These are phyloP conservation scores for Cucurbitaria berberidis DNA, from an alignment of 2,329 filamentous ascomycete genomes.

Conservation along the genomic window DNA sequence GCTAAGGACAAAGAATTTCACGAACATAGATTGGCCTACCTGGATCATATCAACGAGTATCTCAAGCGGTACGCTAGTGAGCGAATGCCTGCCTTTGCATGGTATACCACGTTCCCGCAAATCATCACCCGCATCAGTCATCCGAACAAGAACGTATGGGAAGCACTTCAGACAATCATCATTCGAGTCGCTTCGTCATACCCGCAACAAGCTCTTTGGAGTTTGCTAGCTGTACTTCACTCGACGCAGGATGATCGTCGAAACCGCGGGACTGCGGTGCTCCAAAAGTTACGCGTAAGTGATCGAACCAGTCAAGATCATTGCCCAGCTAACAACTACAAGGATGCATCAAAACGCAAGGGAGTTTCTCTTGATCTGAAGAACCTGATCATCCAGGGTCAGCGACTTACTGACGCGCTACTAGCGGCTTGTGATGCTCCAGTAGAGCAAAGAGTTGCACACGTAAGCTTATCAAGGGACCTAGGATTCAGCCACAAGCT, in stretches of 20 bases:
- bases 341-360: conserved; percentile 62
- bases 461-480: conserved; percentile 78
- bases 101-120: conserved; percentile 85
- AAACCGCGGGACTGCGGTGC: conserved; percentile 55
- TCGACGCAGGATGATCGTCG: conserved; percentile 75
- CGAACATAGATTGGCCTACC: conserved; percentile 35
- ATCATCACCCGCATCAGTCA: conserved; percentile 96
- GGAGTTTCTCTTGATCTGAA: conserved; percentile 68
- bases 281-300: conserved; percentile 50
- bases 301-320: conserved; percentile 4
- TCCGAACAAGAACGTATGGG: conserved; percentile 77
- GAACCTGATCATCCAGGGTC: conserved; percentile 75
- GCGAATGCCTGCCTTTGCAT: conserved; percentile 75
- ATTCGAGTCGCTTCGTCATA: conserved; percentile 84
- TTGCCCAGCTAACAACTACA: conserved; percentile 42
- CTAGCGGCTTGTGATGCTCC: conserved; percentile 80
- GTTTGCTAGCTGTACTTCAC: conserved; percentile 83
- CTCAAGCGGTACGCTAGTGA: conserved; percentile 76
- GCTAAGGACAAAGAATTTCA: conserved; percentile 39
- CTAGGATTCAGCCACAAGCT: conserved; percentile 83
- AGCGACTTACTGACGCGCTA: conserved; percentile 82
- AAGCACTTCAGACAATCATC: conserved; percentile 78
- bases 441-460: conserved; percentile 71
- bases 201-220: conserved; percentile 92
- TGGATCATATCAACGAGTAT: conserved; percentile 62